Evolutionary conservation across 257 asterid species (phyloP), one percentile per base, ranked within the genome.

Genomic region (Gentiana dahurica): DNA sequence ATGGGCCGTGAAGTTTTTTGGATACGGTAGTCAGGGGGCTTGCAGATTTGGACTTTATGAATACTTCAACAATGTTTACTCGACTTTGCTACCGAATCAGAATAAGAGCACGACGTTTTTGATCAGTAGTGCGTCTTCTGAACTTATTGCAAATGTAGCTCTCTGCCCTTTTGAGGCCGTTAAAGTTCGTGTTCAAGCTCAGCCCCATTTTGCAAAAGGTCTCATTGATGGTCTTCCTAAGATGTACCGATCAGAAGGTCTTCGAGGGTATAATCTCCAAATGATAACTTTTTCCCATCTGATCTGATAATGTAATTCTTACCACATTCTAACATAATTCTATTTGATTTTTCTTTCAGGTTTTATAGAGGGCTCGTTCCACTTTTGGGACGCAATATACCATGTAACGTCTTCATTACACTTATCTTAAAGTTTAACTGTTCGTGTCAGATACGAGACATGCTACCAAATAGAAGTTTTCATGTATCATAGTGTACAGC

Each of bases 31-130:
- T 68, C 81, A 75, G 60, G 81, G 81, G 49, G 81, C 81, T 56
- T 75, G 81, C 54, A 72, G 81, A 66, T 75, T 75, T 65, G 81
- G 81, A n/a, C 68, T 75, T 15, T 75, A 75, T 36, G 81, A 75
- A 55, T 75, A 75, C 68, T 75, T 75, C 67, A 75, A 65, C 55
- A 68, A 72, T 52, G 65, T 68, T 13, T 72, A 75, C 59, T 65
- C 81, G 7, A 55, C 55, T 59, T 15, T 61, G 34, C 63, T 68
- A 32, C 68, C 50, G 61, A 78, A 72, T 65, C 81, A 72, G 63
- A 72, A 69, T 61, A 75, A 66, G 67, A 71, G 73, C 65, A 54
- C 68, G 50, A 53, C 65, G 34, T 75, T 75, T 52, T 68, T 71
- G 32, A 52, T 70, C 11, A 72, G 81, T 61, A 75, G 78, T 3